Conservation (phyloP, 202 grass and related monocot genomes). For the Panicum hallii region DNA sequence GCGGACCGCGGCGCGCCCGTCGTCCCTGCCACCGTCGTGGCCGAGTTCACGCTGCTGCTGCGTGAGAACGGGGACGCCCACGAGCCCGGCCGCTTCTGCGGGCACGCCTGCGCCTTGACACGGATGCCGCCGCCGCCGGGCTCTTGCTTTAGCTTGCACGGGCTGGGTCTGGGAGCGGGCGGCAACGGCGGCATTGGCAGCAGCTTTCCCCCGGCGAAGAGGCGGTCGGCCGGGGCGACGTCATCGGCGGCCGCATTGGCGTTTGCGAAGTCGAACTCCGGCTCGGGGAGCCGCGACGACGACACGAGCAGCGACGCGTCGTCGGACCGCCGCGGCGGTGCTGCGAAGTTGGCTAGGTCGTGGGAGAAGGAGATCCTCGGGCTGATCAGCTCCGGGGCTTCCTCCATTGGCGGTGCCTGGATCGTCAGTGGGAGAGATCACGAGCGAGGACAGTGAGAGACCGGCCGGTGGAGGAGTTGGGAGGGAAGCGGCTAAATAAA, state of each 20-base stretch:
- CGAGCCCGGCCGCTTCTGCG: neutral
- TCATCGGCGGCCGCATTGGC: slow-evolving; percentile 17
- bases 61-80: slow-evolving; percentile 43
- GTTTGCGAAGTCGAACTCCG: slow-evolving; percentile 63
- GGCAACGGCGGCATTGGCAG: slow-evolving; percentile 56
- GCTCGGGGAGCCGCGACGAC: neutral
- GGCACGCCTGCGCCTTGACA: neutral
- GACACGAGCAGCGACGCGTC: slow-evolving; percentile 25
- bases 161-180: neutral
- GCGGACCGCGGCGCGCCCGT: slow-evolving; percentile 14
- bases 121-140: neutral
- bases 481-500: slow-evolving; percentile 52
- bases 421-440: neutral
- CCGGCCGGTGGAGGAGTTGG: neutral
- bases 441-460: neutral
- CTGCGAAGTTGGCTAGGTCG: slow-evolving; percentile 26
- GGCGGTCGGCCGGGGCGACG: slow-evolving; percentile 58
- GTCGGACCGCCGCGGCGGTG: slow-evolving; percentile 1
- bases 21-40: neutral
- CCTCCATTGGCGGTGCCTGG: slow-evolving; percentile 18
- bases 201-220: slow-evolving; percentile 65
- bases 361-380: slow-evolving; percentile 74
- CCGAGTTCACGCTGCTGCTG: slow-evolving; percentile 60
- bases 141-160: slow-evolving; percentile 34
- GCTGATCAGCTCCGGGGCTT: slow-evolving; percentile 49